Evolutionary conservation across 1,284 basidiomycete species (phyloP), one percentile per base, ranked within the genome.

Genomic region (Papiliotrema laurentii): DNA sequence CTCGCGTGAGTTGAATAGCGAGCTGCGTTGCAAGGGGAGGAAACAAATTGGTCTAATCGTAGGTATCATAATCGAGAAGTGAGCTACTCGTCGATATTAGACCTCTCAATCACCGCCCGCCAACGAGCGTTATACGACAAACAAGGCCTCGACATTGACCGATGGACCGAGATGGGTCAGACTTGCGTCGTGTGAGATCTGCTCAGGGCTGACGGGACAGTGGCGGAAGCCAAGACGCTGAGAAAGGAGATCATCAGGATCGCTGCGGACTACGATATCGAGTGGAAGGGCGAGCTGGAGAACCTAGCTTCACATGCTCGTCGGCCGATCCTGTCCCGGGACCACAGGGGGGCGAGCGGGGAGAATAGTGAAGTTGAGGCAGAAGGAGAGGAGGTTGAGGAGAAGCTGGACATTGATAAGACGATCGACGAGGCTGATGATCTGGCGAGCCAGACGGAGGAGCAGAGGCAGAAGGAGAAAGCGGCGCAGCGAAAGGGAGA

Each of bases 61-160:
- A 70, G 81, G 2, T 82, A 83, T 64, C 81, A 81, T 68, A 82
- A 83, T 21, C 78, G 82, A 16, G 83, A 85, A 71, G 82, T 85
- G 0, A 83, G 82, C 0, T 85, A 85, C 59, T 79, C 81, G 3
- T 82, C 83, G 27, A 75, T 84, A 1, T 74, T 85, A 18, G 71
- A 76, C 44, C 67, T 75, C 11, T 83, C 80, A 3, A 77, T 84
- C 27, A 81, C 80, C 2, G 71, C 81, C 6, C 75, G 83, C 1
- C 79, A 81, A 33, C 75, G 81, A 43, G 73, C 76, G 11, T 66
- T 84, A 30, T 85, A 85, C 66, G 77, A 77, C 51, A 58, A 78
- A 27, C 77, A 77, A n/a, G 83, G 82, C 0, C 71, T 85, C 5
- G 80, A 85, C 61, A 78, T 84, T 21, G 83, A 84, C 28, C 68